Evolutionary conservation across 2,329 filamentous ascomycete genomes (phyloP).

Genomic region (Nothophoma quercina): DNA sequence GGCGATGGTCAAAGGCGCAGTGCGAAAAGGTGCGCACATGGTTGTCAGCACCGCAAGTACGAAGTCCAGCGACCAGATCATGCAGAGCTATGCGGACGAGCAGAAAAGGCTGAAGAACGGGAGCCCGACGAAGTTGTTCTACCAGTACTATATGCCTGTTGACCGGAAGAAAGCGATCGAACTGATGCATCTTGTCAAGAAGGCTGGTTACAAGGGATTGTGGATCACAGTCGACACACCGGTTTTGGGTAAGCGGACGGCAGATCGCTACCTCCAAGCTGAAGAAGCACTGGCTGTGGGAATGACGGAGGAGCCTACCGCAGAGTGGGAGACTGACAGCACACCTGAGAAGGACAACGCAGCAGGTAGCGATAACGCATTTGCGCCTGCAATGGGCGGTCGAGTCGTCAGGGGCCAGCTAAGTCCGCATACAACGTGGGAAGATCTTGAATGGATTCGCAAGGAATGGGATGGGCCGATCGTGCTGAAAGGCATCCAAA

Average conservation of each 20-base stretch:
- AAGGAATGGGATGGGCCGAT: constrained; percentile 52
- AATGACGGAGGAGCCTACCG: constrained; percentile 60
- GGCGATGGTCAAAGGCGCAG: constrained; percentile 47
- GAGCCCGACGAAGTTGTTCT: constrained; percentile 43
- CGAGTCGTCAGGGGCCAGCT: constrained; percentile 41
- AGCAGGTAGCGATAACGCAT: constrained; percentile 62
- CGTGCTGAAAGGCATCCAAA: constrained; percentile 56
- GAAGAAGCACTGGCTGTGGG: constrained; percentile 60
- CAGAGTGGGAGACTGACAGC: constrained; percentile 54
- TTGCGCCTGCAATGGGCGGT: constrained; percentile 64
- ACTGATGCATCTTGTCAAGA: constrained; percentile 42
- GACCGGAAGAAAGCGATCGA: constrained; percentile 41
- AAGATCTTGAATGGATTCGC: constrained; percentile 56
- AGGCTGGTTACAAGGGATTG: constrained; percentile 43
- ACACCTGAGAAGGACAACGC: constrained; percentile 12
- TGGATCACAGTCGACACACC: constrained; percentile 50
- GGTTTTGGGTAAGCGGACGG: constrained; percentile 44
- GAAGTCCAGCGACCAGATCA: constrained; percentile 43
- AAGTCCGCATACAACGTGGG: constrained; percentile 58
- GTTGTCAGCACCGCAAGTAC: constrained; percentile 48
- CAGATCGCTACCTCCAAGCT: constrained; percentile 49
- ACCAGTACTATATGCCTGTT: constrained; percentile 49
- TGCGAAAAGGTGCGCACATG: constrained; percentile 45
- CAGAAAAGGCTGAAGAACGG: constrained; percentile 31
- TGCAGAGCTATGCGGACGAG: constrained; percentile 38